Conservation (phyloP, 768 basidiomycete genomes). For the Tephrocybe sp. region DNA sequence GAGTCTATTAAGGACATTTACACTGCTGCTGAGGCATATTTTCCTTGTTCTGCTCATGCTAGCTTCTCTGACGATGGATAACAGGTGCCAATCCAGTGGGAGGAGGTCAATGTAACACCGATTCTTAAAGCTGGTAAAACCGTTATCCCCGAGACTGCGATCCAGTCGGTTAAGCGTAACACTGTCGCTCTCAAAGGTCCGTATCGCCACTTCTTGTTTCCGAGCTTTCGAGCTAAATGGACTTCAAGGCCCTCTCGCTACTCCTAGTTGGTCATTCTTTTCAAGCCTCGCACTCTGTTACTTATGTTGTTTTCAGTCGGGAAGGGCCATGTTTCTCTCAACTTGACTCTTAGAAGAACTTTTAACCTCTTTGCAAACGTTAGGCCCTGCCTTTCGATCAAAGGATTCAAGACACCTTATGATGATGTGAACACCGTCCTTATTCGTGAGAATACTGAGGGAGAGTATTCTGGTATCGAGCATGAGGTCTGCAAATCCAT, state of each 20-base stretch:
- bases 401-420: slow-evolving; percentile 97
- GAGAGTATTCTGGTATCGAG: slow-evolving; percentile 99
- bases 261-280: slow-evolving; percentile 73
- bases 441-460: slow-evolving; percentile 99
- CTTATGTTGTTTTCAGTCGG: slow-evolving; percentile 58
- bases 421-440: slow-evolving; percentile 97
- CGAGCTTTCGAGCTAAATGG: slow-evolving; percentile 3
- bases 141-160: slow-evolving; percentile 90
- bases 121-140: slow-evolving; percentile 94
- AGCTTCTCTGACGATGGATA: background rate
- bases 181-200: slow-evolving; percentile 96
- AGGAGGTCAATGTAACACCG: slow-evolving; percentile 96
- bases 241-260: slow-evolving; percentile 87
- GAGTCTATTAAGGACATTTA: slow-evolving; percentile 95
- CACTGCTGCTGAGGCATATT: slow-evolving; percentile 70
- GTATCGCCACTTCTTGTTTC: background rate
- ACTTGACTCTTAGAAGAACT: slow-evolving; percentile 93
- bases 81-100: slow-evolving; percentile 98
- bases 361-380: slow-evolving; percentile 99
- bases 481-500: slow-evolving; percentile 71
- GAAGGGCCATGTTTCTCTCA: slow-evolving; percentile 98
- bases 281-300: background rate
- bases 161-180: slow-evolving; percentile 91
- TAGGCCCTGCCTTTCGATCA: slow-evolving; percentile 91
- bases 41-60: slow-evolving; percentile 6